phyloP scores from a whole-genome alignment of 1,139 yeast genomes.

The Wickerhamomyces sp. region DNA sequence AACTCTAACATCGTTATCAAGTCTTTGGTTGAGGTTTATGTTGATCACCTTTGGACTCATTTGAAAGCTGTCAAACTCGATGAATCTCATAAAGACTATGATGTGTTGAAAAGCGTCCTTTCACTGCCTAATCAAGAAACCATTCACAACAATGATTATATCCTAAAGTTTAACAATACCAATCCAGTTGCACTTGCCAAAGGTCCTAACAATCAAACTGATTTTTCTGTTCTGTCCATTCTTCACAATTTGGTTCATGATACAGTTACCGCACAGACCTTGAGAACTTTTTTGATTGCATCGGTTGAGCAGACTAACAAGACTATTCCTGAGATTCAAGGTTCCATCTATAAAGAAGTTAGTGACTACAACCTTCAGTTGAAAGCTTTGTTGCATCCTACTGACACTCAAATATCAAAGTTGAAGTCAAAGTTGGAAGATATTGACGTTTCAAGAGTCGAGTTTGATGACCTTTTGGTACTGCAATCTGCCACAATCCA shows the following conservation, averaged over 20 bases:
- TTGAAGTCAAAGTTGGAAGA: slow-evolving; percentile 18
- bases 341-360: slow-evolving; percentile 12
- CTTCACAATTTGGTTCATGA: slow-evolving; percentile 17
- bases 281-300: slow-evolving; percentile 15
- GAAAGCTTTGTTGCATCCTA: slow-evolving; percentile 24
- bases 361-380: slow-evolving; percentile 18
- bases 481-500: slow-evolving; percentile 26
- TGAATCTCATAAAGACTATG: slow-evolving; percentile 18
- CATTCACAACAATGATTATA: slow-evolving; percentile 21
- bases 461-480: slow-evolving; percentile 25
- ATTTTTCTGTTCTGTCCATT: slow-evolving; percentile 11
- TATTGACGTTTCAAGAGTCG: slow-evolving; percentile 10
- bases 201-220: slow-evolving; percentile 14
- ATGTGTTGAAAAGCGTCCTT: slow-evolving; percentile 22
- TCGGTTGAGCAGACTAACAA: slow-evolving; percentile 12
- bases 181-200: slow-evolving; percentile 6
- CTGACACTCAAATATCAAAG: slow-evolving; percentile 18
- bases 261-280: slow-evolving; percentile 13
- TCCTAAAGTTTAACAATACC: slow-evolving; percentile 14
- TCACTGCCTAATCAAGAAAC: slow-evolving; percentile 21
- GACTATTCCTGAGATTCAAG: slow-evolving; percentile 14
- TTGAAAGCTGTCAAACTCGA: slow-evolving; percentile 18
- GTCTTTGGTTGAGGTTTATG: slow-evolving; percentile 17
- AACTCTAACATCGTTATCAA: slow-evolving; percentile 17
- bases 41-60: slow-evolving; percentile 25